phyloP scores from a whole-genome alignment of 371 early-diverging fungal species.

The Rhizopus microsporus region DNA sequence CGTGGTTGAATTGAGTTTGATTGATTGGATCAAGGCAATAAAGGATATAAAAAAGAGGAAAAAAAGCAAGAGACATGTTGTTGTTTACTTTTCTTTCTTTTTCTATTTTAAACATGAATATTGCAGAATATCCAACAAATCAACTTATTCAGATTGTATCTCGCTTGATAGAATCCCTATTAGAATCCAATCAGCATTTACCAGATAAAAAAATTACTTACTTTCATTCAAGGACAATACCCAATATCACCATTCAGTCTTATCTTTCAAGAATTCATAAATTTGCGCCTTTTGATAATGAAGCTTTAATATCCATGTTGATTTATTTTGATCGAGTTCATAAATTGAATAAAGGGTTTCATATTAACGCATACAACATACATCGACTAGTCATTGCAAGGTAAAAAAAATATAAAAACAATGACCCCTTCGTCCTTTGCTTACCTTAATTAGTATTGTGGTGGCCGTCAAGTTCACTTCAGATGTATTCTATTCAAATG shows the following conservation, averaged over 20 bases:
- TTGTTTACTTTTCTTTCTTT: too few species aligned
- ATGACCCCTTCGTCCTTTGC: not conserved
- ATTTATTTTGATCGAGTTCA: constrained; percentile 84
- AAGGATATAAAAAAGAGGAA: too few species aligned
- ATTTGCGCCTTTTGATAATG: constrained; percentile 75
- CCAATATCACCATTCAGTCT: constrained; percentile 64
- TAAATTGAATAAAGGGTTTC: constrained; percentile 37
- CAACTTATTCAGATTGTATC: constrained; percentile 46
- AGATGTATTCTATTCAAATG: constrained; percentile 80
- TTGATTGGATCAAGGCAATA: too few species aligned
- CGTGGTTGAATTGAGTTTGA: too few species aligned
- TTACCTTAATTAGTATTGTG: constrained; percentile 47
- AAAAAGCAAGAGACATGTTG: too few species aligned
- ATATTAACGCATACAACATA: constrained; percentile 72
- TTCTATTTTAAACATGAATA: constrained; percentile 21
- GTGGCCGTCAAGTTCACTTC: constrained; percentile 79
- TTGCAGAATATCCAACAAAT: constrained; percentile 43
- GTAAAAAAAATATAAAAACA: constrained; percentile 13
- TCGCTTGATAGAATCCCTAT: constrained; percentile 48
- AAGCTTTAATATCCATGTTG: constrained; percentile 69
- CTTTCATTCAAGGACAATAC: constrained; percentile 82
- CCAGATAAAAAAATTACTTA: constrained; percentile 59
- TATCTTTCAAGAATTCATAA: constrained; percentile 70
- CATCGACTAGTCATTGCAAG: constrained; percentile 75
- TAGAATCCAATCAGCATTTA: constrained; percentile 63